Percentiles rank a stretch among this genome's conserved stretches.
These are phyloP conservation scores for Skeletonema menzelii DNA, from an alignment of 108 stramenopile genomes.

Conservation along the genomic window DNA sequence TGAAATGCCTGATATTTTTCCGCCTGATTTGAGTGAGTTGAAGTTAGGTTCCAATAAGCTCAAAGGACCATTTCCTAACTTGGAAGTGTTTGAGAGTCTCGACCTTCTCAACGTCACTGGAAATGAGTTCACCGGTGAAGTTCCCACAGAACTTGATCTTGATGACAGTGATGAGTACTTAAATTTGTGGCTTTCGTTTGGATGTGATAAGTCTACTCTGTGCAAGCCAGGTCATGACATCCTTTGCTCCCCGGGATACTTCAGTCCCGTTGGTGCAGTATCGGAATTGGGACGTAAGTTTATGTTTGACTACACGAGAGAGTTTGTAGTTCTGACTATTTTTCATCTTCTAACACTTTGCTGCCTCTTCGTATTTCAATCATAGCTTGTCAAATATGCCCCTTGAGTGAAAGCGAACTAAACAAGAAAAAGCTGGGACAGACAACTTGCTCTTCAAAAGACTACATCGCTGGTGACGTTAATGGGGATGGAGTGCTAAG, in stretches of 20 bases:
- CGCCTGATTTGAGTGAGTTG: background rate
- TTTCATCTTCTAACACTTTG: background rate
- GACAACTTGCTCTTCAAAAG: slow-evolving; percentile 33
- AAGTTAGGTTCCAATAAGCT: slow-evolving; percentile 16
- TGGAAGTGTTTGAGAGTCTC: background rate
- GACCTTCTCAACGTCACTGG: slow-evolving; percentile 8
- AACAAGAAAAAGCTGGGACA: slow-evolving; percentile 40
- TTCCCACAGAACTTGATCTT: background rate
- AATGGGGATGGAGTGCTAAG: slow-evolving; percentile 60
- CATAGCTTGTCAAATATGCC: slow-evolving; percentile 5
- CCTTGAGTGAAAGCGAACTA: slow-evolving; percentile 16
- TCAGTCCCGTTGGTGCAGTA: background rate
- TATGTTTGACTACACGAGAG: background rate
- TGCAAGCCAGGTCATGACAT: slow-evolving; percentile 5
- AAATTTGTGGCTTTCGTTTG: background rate
- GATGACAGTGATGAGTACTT: background rate
- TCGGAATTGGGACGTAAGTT: slow-evolving; percentile 4
- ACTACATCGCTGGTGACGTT: slow-evolving; percentile 55
- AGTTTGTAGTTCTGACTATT: background rate
- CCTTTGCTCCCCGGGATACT: slow-evolving; percentile 4
- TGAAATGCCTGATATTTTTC: background rate
- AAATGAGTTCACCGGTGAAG: background rate
- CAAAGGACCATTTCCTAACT: slow-evolving; percentile 14
- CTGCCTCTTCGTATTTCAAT: background rate
- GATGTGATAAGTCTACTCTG: background rate